Percentiles rank a stretch among this genome's conserved stretches.
These are phyloP conservation scores for Paratinospora sagittata DNA, from an alignment of 164 flowering plant species.

Conservation along the genomic window DNA sequence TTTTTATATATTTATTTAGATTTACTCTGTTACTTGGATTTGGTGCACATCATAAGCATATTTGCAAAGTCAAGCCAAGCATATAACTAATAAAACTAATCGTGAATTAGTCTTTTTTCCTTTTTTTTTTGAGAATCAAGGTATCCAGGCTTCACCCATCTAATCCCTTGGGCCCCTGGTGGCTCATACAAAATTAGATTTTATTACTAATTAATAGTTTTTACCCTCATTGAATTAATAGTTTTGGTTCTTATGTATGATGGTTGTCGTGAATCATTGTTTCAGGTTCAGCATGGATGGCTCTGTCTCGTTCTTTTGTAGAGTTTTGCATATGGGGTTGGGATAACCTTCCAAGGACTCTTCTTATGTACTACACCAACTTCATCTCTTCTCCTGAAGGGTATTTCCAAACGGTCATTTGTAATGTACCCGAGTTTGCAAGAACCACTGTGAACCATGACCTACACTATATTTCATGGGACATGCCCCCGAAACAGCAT, in stretches of 20 bases:
- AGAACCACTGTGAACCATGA: conserved; percentile 34
- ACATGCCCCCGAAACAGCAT: conserved; percentile 30
- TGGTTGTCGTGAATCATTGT: neutral
- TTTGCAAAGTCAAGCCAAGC: no score
- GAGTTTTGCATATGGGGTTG: conserved; percentile 38
- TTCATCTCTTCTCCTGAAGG: conserved; percentile 44
- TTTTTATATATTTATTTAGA: no score
- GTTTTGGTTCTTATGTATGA: neutral
- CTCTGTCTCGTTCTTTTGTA: conserved; percentile 32
- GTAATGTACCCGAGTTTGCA: conserved; percentile 31
- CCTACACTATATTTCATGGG: conserved; percentile 42
- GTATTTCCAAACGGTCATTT: conserved; percentile 40
- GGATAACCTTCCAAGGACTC: conserved; percentile 40
- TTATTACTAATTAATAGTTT: no score
- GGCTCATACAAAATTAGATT: no score
- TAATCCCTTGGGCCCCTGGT: no score
- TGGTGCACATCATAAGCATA: neutral
- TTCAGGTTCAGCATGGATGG: conserved; percentile 48
- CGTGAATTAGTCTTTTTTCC: neutral
- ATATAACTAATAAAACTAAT: neutral
- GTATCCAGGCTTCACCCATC: no score
- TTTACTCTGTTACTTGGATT: neutral
- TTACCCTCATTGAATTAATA: no score
- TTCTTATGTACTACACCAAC: conserved; percentile 38
- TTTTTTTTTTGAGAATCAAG: no score